Evolutionary conservation across 2,329 filamentous ascomycete genomes (phyloP), one percentile per base, ranked within the genome.

Genomic region (Penicillium sp.): DNA sequence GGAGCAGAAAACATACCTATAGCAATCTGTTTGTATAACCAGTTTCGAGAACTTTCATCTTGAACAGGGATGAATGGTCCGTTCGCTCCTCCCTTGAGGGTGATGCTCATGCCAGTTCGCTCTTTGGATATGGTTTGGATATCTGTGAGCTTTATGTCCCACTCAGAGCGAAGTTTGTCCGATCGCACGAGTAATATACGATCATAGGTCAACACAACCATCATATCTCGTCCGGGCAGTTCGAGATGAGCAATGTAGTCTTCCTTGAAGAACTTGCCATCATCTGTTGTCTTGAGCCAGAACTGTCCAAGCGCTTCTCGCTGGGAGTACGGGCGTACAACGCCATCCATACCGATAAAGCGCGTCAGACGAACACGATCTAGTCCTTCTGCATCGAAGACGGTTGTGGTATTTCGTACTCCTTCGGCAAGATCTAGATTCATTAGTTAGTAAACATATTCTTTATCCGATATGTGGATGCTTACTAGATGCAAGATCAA

Each of bases 261-360:
- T 74, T 99, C 94, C 75, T 96, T 88, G 82, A 99, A 99, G 79
- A 93, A 97, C 72, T 92, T 94, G 60, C 94, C 94, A 62, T 97
- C 94, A 74, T 99, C 94, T 11, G 96, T 86, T 58, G 96, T 96
- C 81, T 99, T 99, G 62, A 99, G 86, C 95, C 94, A 99, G 79
- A 91, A 97, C 72, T 99, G 94, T 0, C 94, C 94, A 3, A 99
- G 85, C 0, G 94, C 92, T 78, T 99, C 94, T 47, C 94, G 90
- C 69, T 96, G 90, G 56, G 87, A 92, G 79, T 96, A 99, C 0
- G 94, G 92, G 3, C 93, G 88, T 33, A 99, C 92, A 59, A 99
- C 90, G 42, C 94, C 94, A 70, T 99, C 93, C 43, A 87, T 84
- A 16, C 91, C 90, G 59, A 99, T 91, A 76, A 96, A 97, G 18